Base-by-base conservation (phyloP, 140 eudicot genomes). In the Ambrosia hybrid region DNA sequence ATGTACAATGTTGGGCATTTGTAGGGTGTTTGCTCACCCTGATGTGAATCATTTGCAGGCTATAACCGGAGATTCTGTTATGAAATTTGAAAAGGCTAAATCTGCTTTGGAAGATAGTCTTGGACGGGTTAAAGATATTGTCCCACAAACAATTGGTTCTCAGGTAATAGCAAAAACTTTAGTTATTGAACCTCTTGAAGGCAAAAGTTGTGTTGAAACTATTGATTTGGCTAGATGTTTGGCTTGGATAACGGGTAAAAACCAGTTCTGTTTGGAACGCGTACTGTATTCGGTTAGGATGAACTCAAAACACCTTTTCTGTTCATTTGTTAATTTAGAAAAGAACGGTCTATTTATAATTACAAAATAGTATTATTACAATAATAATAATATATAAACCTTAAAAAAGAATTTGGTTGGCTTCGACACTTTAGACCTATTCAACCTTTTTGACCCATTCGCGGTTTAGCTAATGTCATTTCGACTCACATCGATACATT, bases 11-110 rank as follows among this genome's bases (percentile, higher is more conserved):
- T 68, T 51, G 30, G 9, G 51, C 11, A 4, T 70, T 51, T 13
- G 34, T 9, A 4, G 71, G 17, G n/a, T 8, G 3, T 21, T 17
- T 62, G 65, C 5, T 59, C 13, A 57, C 36, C 6, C 6, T 59
- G 65, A 51, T 78, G 10, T 34, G 9, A 7, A 21, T 26, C 38
- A 33, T 48, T 65, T 59, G 67, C 95, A 94, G 99, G 99, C 99
- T 38, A 90, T 90, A 67, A 94, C 99, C 3, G 99, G 96, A 14
- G 97, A 94, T 63, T 90, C 99, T 56, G 81, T 90, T 34, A 62
- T 90, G 73, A 94, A 94, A 55, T 90, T 94, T 72, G 96, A 90
- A 64, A 94, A 77, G 83, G 91, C 99, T 39, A 88, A 87, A 83
- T 86, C 88, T 78, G 90, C 97, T 56, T 86, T 94, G 63, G 76